Evolutionary conservation across 1,284 basidiomycete species (phyloP).

Genomic region (Leccinum ponderosum): DNA sequence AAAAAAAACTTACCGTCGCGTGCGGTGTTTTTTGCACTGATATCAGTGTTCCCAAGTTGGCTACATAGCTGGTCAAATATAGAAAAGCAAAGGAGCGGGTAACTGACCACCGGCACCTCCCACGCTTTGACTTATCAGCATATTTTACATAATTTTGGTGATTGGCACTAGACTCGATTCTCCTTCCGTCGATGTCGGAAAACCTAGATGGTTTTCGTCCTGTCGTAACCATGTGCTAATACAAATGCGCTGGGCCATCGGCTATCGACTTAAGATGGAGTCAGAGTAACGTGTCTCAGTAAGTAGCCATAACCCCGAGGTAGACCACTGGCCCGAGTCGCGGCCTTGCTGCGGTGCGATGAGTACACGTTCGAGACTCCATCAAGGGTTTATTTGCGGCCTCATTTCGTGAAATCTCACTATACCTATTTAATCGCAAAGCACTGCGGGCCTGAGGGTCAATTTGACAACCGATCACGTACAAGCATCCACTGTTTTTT

Average conservation of each 20-base stretch:
- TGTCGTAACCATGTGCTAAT: not conserved
- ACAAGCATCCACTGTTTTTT: not conserved
- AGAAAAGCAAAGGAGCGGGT: not conserved
- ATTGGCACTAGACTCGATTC: not conserved
- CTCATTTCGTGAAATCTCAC: not conserved
- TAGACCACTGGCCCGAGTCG: not conserved
- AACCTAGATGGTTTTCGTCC: not conserved
- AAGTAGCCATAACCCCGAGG: not conserved
- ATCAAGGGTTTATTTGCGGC: not conserved
- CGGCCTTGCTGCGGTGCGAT: not conserved
- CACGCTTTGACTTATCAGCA: not conserved
- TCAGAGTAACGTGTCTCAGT: not conserved
- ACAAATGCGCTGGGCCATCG: not conserved
- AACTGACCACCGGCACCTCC: slow-evolving; percentile 3
- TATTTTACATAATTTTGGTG: not conserved
- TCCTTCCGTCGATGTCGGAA: not conserved
- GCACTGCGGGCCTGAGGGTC: not conserved
- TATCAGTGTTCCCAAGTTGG: not conserved
- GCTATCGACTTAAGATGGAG: not conserved
- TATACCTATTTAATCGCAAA: not conserved
- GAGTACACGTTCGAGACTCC: not conserved
- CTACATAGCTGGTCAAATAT: not conserved
- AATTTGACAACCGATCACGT: slow-evolving; percentile 19
- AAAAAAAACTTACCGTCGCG: not conserved
- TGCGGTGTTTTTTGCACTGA: not conserved